Evolutionary conservation across 1,284 basidiomycete species (phyloP).

Genomic region (Papiliotrema terrestris): DNA sequence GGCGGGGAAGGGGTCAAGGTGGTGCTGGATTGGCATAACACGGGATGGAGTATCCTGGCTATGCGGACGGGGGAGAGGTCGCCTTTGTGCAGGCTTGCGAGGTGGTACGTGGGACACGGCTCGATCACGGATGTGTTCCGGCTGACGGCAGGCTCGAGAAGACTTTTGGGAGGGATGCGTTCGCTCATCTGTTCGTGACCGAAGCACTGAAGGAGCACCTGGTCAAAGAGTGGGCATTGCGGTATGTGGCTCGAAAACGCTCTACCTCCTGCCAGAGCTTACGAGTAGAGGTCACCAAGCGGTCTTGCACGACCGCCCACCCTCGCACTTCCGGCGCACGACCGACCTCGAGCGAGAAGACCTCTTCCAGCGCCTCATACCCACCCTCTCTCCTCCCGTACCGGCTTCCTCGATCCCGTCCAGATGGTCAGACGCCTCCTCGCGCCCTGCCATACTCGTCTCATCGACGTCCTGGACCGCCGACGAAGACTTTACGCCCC

Average conservation of each 20-base stretch:
- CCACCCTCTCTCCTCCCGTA: neutral
- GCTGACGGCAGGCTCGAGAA: constrained; percentile 65
- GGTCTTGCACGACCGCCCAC: constrained; percentile 84
- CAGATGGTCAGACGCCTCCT: constrained; percentile 53
- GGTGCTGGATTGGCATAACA: constrained; percentile 99
- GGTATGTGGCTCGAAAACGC: constrained; percentile 54
- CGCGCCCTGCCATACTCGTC: constrained; percentile 81
- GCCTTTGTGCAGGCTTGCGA: constrained; percentile 68
- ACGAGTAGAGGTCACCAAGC: constrained; percentile 64
- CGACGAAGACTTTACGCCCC: constrained; percentile 89
- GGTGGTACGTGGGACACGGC: constrained; percentile 59
- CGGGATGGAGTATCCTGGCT: constrained; percentile 89
- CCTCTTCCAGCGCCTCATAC: neutral
- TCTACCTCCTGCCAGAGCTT: constrained; percentile 1
- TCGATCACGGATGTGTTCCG: no score
- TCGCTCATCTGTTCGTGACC: constrained; percentile 92
- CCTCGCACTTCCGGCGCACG: constrained; percentile 69
- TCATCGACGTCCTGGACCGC: constrained; percentile 96
- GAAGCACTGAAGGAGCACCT: constrained; percentile 75
- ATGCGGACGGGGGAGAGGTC: constrained; percentile 69
- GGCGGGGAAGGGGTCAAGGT: constrained; percentile 68
- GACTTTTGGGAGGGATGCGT: constrained; percentile 72
- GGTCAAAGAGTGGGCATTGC: constrained; percentile 67
- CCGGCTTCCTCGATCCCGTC: constrained; percentile 34
- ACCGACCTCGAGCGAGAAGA: constrained; percentile 63